Conservation (phyloP, 139 green algal genomes). For the Chlamydomonas urium region DNA sequence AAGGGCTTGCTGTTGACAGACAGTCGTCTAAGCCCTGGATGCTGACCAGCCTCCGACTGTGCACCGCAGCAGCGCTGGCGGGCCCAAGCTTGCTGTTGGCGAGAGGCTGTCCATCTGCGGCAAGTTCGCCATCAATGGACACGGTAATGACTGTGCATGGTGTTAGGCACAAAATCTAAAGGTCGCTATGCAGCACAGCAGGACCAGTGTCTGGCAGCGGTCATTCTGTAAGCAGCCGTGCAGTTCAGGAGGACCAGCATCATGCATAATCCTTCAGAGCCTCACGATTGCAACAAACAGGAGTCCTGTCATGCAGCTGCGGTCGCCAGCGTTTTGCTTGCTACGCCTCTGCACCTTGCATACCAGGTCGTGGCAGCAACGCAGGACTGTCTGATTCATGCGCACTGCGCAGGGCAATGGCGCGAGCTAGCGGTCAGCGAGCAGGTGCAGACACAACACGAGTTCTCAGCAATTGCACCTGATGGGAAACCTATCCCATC, state of each 20-base stretch:
- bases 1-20: not conserved
- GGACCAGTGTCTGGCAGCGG: too few species aligned
- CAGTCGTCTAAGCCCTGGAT: not conserved
- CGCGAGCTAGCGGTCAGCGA: not conserved
- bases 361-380: not conserved
- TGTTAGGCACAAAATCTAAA: not conserved
- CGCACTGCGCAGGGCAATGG: not conserved
- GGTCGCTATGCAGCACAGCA: too few species aligned
- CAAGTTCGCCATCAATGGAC: constrained; percentile 12
- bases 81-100: not conserved
- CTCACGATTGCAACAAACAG: not conserved
- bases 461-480: constrained; percentile 4
- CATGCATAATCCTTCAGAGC: not conserved
- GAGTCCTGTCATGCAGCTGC: not conserved
- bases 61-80: not conserved
- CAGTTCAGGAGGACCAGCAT: not conserved
- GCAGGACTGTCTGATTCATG: not conserved
- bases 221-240: too few species aligned
- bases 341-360: not conserved
- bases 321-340: not conserved
- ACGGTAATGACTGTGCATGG: not conserved
- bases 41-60: not conserved
- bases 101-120: constrained; percentile 3
- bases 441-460: not conserved
- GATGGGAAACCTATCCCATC: not conserved